Conservation (phyloP, 495 filamentous ascomycete genomes). For the Collariella sp. region DNA sequence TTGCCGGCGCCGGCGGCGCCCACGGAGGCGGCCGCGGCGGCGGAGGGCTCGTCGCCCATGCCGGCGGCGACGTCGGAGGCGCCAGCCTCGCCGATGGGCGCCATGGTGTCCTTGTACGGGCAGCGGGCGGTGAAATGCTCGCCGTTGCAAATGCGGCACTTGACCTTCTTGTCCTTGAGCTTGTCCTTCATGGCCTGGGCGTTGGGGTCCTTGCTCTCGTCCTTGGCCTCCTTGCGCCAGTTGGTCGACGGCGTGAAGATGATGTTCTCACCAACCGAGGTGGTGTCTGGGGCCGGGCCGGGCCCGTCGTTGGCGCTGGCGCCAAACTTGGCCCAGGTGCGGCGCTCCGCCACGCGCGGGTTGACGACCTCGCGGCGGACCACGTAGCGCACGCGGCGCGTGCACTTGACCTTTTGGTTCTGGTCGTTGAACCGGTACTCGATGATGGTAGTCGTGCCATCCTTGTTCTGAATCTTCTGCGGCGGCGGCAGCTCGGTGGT, state of each 20-base stretch:
- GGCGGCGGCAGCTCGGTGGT: slow-evolving; percentile 70
- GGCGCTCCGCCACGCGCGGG: slow-evolving; percentile 89
- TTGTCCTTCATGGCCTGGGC: slow-evolving; percentile 75
- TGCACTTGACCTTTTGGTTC: slow-evolving; percentile 92
- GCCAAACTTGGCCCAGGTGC: slow-evolving; percentile 88
- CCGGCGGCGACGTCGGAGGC: slow-evolving; percentile 47
- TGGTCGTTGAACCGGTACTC: slow-evolving; percentile 87
- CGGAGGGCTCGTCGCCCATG: slow-evolving; percentile 42
- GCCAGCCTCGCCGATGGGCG: slow-evolving; percentile 45
- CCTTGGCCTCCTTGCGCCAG: slow-evolving; percentile 82
- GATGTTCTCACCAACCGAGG: slow-evolving; percentile 93
- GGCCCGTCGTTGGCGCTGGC: slow-evolving; percentile 57
- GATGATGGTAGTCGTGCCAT: slow-evolving; percentile 91
- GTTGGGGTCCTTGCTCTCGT: slow-evolving; percentile 68
- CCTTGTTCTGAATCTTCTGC: slow-evolving; percentile 86
- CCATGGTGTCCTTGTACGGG: slow-evolving; percentile 59
- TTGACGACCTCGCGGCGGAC: slow-evolving; percentile 86
- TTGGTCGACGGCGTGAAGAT: slow-evolving; percentile 81
- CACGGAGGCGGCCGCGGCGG: slow-evolving; percentile 23
- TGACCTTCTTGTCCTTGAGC: slow-evolving; percentile 98
- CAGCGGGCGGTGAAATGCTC: slow-evolving; percentile 97
- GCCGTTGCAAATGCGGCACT: slow-evolving; percentile 96
- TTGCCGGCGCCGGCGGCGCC: slow-evolving; percentile 59
- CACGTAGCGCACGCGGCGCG: slow-evolving; percentile 84
- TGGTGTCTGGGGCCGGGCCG: slow-evolving; percentile 71